Conservation (phyloP, 2,329 filamentous ascomycete species). For the Colletotrichum siamense region DNA sequence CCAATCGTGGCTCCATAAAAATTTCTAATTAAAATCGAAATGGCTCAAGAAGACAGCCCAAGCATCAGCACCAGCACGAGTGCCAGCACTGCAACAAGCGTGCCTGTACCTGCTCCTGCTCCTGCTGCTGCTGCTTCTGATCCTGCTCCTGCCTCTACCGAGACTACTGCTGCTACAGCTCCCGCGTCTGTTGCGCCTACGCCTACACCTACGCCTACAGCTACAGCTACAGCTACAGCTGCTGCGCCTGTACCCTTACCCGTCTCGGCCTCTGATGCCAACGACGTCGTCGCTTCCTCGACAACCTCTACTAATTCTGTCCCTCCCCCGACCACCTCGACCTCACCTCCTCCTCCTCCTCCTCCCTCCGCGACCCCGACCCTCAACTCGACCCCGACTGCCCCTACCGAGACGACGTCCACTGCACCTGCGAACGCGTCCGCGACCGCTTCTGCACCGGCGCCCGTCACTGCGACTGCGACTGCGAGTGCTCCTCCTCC, state of each 20-base stretch:
- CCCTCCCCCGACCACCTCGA: slow-evolving; percentile 8
- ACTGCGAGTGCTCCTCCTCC: background rate
- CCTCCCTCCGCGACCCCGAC: slow-evolving; percentile 5
- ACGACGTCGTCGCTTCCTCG: slow-evolving; percentile 12
- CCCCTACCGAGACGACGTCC: background rate
- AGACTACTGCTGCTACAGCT: background rate
- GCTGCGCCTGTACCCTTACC: background rate
- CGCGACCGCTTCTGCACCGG: background rate
- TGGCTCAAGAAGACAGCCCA: slow-evolving; percentile 35
- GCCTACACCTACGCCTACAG: background rate
- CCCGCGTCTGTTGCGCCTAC: background rate
- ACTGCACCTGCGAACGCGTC: slow-evolving; percentile 3
- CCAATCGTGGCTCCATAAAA: slow-evolving; percentile 43
- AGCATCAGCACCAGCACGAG: slow-evolving; percentile 21
- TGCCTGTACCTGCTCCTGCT: slow-evolving; percentile 6
- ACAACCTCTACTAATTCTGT: slow-evolving; percentile 20
- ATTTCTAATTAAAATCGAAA: slow-evolving; percentile 45
- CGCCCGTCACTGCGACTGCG: background rate
- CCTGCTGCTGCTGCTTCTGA: slow-evolving; percentile 3
- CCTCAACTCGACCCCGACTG: slow-evolving; percentile 6
- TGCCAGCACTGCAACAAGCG: slow-evolving; percentile 18
- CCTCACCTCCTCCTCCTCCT: slow-evolving; percentile 4
- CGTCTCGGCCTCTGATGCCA: slow-evolving; percentile 7
- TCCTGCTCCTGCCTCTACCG: background rate
- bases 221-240: background rate